Percentiles rank a stretch among this genome's conserved stretches.
phyloP scores from a whole-genome alignment of 495 filamentous ascomycete species.

The Aspergillus haitiensis region DNA sequence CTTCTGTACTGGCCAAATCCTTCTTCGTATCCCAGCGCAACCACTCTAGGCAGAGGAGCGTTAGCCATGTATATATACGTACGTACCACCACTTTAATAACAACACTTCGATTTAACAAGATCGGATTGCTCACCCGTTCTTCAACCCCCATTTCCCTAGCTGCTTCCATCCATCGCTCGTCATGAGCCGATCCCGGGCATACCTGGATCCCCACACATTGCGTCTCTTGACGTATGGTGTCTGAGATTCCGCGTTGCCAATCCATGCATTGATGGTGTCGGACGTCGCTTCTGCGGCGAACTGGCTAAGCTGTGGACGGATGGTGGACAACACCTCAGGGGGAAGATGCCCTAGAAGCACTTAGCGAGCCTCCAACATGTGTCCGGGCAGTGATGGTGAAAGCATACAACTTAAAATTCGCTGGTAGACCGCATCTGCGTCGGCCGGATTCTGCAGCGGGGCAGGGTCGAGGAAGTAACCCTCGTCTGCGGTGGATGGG shows the following conservation, averaged over 20 bases:
- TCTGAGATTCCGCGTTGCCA: not conserved
- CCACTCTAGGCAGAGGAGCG: conserved; percentile 27
- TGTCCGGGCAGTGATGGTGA: not conserved
- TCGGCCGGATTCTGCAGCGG: not conserved
- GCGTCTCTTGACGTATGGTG: not conserved
- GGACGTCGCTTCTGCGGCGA: not conserved
- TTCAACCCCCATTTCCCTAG: not conserved
- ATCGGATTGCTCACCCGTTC: not conserved
- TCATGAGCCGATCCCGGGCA: not conserved
- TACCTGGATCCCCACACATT: not conserved
- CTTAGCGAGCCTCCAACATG: not conserved
- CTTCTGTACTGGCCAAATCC: conserved; percentile 38
- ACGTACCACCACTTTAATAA: too few species aligned
- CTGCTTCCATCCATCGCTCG: not conserved
- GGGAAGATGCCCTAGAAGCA: not conserved
- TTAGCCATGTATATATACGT: too few species aligned
- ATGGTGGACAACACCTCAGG: not conserved
- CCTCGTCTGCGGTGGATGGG: not conserved
- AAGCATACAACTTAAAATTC: not conserved
- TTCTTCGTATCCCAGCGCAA: conserved; percentile 41
- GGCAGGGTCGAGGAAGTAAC: not conserved
- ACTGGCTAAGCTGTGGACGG: not conserved
- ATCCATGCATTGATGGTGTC: not conserved
- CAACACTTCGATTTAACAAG: too few species aligned
- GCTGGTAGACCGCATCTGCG: not conserved